phyloP scores from a whole-genome alignment of 1,284 basidiomycete species.

The Apiotrichum gracile region DNA sequence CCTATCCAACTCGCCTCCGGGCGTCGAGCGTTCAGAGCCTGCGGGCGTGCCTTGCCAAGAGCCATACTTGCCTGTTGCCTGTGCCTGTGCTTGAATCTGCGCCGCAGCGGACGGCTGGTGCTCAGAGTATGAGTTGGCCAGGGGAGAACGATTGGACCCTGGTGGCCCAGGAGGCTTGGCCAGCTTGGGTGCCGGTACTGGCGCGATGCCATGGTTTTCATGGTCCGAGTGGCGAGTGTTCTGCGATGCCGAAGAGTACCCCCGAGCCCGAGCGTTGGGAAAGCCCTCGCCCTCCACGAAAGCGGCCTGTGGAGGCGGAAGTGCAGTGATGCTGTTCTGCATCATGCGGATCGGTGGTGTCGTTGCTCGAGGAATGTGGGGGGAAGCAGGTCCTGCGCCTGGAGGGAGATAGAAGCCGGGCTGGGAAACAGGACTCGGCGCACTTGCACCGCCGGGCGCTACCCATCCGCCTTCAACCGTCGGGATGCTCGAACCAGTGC shows the following conservation, averaged over 20 bases:
- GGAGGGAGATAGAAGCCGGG: slow-evolving; percentile 14
- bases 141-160: slow-evolving; percentile 5
- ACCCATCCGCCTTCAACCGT: background rate
- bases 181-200: slow-evolving; percentile 1
- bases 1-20: background rate
- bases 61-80: background rate
- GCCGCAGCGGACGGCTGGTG: background rate
- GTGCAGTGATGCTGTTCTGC: slow-evolving; percentile 18
- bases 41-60: background rate
- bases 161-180: slow-evolving; percentile 4
- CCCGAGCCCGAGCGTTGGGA: slow-evolving; percentile 1
- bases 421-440: slow-evolving; percentile 6
- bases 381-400: slow-evolving; percentile 15
- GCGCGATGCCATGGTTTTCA: slow-evolving; percentile 7
- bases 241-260: slow-evolving; percentile 14
- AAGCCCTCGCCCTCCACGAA: background rate
- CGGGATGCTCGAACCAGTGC: background rate
- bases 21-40: background rate
- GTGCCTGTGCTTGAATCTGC: background rate
- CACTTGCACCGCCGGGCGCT: background rate
- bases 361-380: slow-evolving; percentile 11
- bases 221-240: slow-evolving; percentile 12
- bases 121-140: slow-evolving; percentile 11
- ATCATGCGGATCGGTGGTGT: slow-evolving; percentile 6
- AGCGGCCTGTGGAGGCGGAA: slow-evolving; percentile 9